These are phyloP conservation scores for Crithidia sp. DNA, from an alignment of 208 protist genomes.

Conservation along the genomic window DNA sequence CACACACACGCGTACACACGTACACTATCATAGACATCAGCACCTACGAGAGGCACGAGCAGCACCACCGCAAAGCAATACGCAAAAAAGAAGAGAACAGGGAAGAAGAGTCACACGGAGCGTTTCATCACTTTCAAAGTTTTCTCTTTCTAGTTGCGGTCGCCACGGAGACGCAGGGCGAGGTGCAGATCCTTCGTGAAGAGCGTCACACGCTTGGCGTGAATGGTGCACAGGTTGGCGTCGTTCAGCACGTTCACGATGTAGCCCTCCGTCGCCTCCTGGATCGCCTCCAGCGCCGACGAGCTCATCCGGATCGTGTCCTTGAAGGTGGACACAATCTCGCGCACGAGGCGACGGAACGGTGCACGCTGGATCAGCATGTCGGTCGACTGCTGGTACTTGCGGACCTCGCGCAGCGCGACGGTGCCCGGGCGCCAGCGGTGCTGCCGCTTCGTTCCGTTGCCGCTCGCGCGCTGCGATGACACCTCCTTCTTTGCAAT, in stretches of 20 bases:
- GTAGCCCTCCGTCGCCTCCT: constrained; percentile 98
- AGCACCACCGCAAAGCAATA: no score
- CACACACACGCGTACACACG: no score
- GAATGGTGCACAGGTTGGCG: constrained; percentile 98
- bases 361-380: constrained; percentile 98
- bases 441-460: constrained; percentile 96
- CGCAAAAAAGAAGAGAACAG: no score
- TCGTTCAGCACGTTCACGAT: constrained; percentile 93
- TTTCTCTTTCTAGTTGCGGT: constrained; percentile 42
- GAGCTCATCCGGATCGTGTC: constrained; percentile 78
- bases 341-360: constrained; percentile 99
- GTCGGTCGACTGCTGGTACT: constrained; percentile 98
- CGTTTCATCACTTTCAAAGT: no score
- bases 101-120: no score
- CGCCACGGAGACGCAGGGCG: constrained; percentile 97
- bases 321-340: constrained; percentile 97
- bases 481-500: constrained; percentile 71
- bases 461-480: constrained; percentile 5
- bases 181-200: constrained; percentile 99
- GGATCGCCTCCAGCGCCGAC: constrained; percentile 88
- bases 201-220: constrained; percentile 99
- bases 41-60: no score
- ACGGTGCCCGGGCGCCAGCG: constrained; percentile 99
- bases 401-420: constrained; percentile 98
- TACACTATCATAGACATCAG: no score